Percentiles rank a stretch among this genome's conserved stretches.
Conservation (phyloP, 306 rosid species). For the Ceratonia siliqua region DNA sequence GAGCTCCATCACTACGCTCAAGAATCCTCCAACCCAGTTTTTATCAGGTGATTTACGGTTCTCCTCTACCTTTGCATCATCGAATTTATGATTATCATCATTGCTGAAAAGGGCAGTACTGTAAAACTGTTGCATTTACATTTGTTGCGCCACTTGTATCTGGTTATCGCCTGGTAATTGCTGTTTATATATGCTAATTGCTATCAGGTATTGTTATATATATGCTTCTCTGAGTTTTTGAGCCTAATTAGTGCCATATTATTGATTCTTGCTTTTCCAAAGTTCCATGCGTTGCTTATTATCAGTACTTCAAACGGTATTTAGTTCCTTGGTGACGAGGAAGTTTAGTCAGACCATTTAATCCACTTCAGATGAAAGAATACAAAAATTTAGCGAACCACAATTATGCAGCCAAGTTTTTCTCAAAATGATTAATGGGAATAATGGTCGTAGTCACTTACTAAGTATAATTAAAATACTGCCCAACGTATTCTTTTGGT, state of each 20-base stretch:
- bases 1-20: constrained; percentile 28
- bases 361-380: not conserved
- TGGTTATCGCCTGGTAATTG: not conserved
- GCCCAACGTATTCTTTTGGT: not conserved
- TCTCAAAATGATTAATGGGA: not conserved
- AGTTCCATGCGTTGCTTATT: no score
- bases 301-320: not conserved
- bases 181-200: not conserved
- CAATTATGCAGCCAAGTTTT: not conserved
- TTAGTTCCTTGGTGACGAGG: not conserved
- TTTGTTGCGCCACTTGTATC: not conserved
- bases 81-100: not conserved
- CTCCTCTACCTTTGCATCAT: no score
- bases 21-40: constrained; percentile 35
- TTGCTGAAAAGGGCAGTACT: not conserved
- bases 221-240: not conserved
- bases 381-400: not conserved
- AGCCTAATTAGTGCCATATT: not conserved
- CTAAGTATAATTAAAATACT: not conserved
- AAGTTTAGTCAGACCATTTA: not conserved
- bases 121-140: constrained; percentile 1
- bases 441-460: not conserved
- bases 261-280: no score
- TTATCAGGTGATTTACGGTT: constrained; percentile 32
- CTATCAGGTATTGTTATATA: not conserved